Base-by-base conservation (phyloP, 75 land plant species). In the Pinus albicaulis region DNA sequence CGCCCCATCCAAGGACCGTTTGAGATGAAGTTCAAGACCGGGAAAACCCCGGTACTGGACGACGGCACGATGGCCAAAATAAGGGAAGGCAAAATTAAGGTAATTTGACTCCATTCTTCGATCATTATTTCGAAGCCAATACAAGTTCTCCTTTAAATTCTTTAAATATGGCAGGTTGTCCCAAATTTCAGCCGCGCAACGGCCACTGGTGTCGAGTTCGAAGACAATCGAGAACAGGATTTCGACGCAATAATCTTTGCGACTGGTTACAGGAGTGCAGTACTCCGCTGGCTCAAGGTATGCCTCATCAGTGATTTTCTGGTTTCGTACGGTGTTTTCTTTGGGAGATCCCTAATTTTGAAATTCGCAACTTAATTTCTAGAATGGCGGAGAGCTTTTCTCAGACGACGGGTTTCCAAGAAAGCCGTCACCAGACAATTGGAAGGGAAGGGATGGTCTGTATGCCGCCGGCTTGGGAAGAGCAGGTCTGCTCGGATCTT, bases 1-100 rank as follows among this genome's bases (percentile, higher is more conserved):
- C 56, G 83, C 38, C 94, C 92, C 2, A 56, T 56, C 3, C 48
- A 59, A 55, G 94, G 94, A 4, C 92, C 94, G 0, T 79, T 92
- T 25, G 25, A 55, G 28, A 62, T 76, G 59, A 92, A 92, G 80
- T 16, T 2, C 0, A 76, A 61, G 4, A 76, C 75, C 0, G 90
- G 88, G 0, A 48, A 59, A 72, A 76, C 90, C 28, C 86, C 94
- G 0, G 82, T 83, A 5, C 78, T 92, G 55, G 94, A 92, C 38
- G 84, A 82, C 56, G 94, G 92, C 3, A 80, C 92, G 5, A 26
- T 92, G 17, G 76, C 31, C 2, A 82, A 80, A 82, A 88, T 90
- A 23, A 75, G 76, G 55, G 36, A 26, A 19, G 88, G 94, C 31
- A 65, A 87, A 3, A 84, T 90, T 57, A 70, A 90, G 85, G 90